Base-by-base conservation (phyloP, 1,284 basidiomycete species). In the Tylopilus sp. region DNA sequence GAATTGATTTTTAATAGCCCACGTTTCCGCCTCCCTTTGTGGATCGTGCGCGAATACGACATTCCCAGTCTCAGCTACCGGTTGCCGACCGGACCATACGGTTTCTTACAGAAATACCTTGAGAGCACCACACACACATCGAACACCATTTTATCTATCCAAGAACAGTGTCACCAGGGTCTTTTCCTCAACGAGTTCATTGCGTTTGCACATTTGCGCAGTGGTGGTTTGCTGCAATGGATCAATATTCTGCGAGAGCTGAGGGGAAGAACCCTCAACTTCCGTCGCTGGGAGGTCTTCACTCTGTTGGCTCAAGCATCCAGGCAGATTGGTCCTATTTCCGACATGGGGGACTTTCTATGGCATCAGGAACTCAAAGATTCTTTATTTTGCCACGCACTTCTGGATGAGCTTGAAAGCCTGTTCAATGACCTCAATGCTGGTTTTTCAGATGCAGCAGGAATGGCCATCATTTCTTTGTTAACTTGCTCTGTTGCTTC, bases 191-290 rank as follows among this genome's bases (percentile, higher is more conserved):
- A 4, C 38, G 85, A 87, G 63, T 82, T 79, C 47, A 72, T 80
- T 8, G 73, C 81, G 0, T 86, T 83, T 58, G 80, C 79, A 1
- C 72, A 73, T 49, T 68, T 87, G 47, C 82, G 85, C 7, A 79
- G 81, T 32, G 85, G 86, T 5, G 67, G 74, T 7, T 72, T 70
- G 0, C 65, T 86, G 0, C 84, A 87, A 57, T 87, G 85, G 86
- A 66, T 82, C 33, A 87, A 87, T 62, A 82, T 87, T 9, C 67
- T 79, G 10, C 75, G 79, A 22, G 84, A 81, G 64, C 61, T 86
- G n/a, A 72, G 73, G 15, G 74, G 78, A 13, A 72, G 77, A 41
- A 64, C 66, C 1, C 69, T 87, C 22, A 78, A 75, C 2, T 80
- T 86, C 53, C 68, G 72, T 47, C 65, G 69, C 2, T 70, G 74